Evolutionary conservation across 139 green algal genomes (phyloP).

Genomic region (Zygnema cylindricum): DNA sequence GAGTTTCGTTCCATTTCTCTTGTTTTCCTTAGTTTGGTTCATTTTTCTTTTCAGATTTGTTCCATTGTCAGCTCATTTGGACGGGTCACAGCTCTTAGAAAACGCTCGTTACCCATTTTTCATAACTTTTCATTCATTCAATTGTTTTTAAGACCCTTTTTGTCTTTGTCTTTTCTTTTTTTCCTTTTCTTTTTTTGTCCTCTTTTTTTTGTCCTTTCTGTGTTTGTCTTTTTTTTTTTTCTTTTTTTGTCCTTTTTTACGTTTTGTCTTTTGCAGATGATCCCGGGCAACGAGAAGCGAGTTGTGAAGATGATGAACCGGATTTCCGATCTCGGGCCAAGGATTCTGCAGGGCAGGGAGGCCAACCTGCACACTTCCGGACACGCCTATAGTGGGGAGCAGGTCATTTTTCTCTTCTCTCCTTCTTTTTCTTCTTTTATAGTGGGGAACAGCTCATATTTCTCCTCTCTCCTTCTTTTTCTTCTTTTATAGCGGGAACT

Average conservation of each 20-base stretch:
- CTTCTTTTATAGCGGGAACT: slow-evolving; percentile 4
- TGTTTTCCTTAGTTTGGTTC: no score
- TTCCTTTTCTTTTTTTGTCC: background rate
- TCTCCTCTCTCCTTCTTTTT: no score
- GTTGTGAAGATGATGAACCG: slow-evolving; percentile 96
- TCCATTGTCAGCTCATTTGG: no score
- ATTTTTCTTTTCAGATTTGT: no score
- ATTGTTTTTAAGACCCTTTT: no score
- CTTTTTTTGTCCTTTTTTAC: slow-evolving; percentile 4
- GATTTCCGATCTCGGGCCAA: slow-evolving; percentile 76
- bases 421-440: background rate
- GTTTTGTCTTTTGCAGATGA: slow-evolving; percentile 56
- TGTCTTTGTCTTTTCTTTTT: background rate
- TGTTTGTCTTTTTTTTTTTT: background rate
- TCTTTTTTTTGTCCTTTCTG: background rate
- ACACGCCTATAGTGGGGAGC: slow-evolving; percentile 78
- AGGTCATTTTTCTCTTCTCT: no score
- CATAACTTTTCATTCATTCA: no score
- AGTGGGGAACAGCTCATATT: no score
- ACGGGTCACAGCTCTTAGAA: no score
- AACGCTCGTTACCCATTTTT: no score
- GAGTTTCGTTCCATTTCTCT: no score
- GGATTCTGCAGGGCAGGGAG: slow-evolving; percentile 78
- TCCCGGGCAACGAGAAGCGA: slow-evolving; percentile 73
- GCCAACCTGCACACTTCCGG: slow-evolving; percentile 87